Percentiles rank a stretch among this genome's conserved stretches.
Conservation (phyloP, 768 basidiomycete species). For the Rhizopogon sp. region DNA sequence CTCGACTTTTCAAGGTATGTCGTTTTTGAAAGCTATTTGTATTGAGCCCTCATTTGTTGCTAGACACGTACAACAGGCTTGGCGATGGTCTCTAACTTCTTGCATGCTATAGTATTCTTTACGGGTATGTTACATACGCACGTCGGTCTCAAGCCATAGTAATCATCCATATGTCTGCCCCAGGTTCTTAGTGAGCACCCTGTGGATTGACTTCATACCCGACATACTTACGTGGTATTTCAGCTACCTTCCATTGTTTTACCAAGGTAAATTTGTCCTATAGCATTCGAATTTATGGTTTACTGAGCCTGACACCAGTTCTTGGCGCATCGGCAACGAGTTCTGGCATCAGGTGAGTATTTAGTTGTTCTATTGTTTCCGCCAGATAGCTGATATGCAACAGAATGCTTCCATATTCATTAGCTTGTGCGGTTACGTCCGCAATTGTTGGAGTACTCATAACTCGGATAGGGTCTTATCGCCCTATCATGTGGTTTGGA, state of each 20-base stretch:
- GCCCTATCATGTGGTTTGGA: conserved; percentile 27
- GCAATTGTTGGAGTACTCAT: conserved; percentile 21
- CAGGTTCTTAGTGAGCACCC: conserved; percentile 22
- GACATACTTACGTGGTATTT: conserved; percentile 2
- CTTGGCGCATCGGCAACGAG: conserved; percentile 32
- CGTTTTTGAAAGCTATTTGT: background rate
- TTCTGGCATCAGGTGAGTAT: conserved; percentile 25
- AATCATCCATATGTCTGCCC: background rate
- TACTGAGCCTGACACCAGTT: conserved; percentile 9
- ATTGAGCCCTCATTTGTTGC: background rate
- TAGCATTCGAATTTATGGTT: background rate
- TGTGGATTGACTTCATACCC: background rate
- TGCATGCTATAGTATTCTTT: conserved; percentile 31
- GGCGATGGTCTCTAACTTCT: conserved; percentile 26
- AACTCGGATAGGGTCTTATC: conserved; percentile 21
- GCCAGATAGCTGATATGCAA: background rate
- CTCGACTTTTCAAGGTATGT: conserved; percentile 31
- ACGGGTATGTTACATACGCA: conserved; percentile 14
- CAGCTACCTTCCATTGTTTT: conserved; percentile 37
- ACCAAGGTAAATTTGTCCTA: conserved; percentile 21
- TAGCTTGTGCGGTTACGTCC: conserved; percentile 17
- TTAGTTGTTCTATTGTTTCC: no score
- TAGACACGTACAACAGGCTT: conserved; percentile 35
- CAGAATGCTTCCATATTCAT: conserved; percentile 33
- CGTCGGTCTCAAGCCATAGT: background rate